Conservation (phyloP, 2,329 filamentous ascomycete genomes). For the Mycocentrospora acerina region DNA sequence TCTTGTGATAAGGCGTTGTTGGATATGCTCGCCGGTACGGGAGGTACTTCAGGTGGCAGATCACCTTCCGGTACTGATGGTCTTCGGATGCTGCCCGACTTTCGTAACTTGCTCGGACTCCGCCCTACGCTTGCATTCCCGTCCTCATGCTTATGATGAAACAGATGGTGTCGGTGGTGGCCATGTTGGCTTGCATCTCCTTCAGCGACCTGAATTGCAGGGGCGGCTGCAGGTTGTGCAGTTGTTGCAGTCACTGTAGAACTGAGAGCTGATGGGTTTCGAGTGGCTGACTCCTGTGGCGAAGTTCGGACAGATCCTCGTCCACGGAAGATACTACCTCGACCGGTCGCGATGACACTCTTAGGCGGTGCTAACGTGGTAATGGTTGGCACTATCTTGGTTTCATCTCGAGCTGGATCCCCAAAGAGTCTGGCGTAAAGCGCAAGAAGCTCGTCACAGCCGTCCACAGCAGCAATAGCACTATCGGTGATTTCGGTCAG, state of each 20-base stretch:
- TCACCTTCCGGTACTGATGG: conserved; percentile 22
- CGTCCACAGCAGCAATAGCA: conserved; percentile 81
- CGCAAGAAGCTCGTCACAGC: conserved; percentile 78
- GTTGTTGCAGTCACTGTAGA: conserved; percentile 28
- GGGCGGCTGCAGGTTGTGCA: conserved; percentile 49
- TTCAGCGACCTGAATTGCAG: conserved; percentile 75
- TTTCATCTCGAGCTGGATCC: conserved; percentile 47
- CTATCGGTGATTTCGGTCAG: conserved; percentile 83
- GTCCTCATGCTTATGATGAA: conserved; percentile 36
- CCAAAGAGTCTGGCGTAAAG: conserved; percentile 83
- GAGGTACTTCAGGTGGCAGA: conserved; percentile 25
- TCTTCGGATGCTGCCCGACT: conserved; percentile 43
- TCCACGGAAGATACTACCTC: conserved; percentile 75
- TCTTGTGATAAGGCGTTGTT: conserved; percentile 20
- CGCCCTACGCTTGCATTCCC: conserved; percentile 40
- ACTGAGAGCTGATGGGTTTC: conserved; percentile 28
- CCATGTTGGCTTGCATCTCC: conserved; percentile 52
- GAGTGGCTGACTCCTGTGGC: conserved; percentile 17
- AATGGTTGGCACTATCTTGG: conserved; percentile 36
- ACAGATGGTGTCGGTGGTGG: conserved; percentile 39
- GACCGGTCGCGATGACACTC: conserved; percentile 66
- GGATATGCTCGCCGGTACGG: conserved; percentile 19
- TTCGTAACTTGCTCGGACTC: conserved; percentile 42
- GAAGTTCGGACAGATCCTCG: conserved; percentile 32
- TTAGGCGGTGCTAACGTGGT: conserved; percentile 59